Evolutionary conservation across 1,284 basidiomycete genomes (phyloP).

Genomic region (Rhodotorula mucilaginosa): DNA sequence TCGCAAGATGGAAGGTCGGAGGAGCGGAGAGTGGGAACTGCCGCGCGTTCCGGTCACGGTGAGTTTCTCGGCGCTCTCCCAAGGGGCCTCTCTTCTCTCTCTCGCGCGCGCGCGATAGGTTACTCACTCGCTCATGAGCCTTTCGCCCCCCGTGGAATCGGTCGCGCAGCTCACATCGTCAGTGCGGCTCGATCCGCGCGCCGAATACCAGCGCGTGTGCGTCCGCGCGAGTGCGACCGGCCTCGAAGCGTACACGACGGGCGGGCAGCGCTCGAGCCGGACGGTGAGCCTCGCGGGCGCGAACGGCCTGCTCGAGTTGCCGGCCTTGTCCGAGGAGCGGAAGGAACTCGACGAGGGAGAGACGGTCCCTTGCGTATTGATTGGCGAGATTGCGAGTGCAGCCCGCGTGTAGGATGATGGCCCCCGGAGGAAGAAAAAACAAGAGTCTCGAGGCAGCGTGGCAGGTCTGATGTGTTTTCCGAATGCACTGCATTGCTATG

Average conservation of each 20-base stretch:
- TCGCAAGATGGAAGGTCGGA: constrained; percentile 68
- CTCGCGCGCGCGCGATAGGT: no score
- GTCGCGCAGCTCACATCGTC: constrained; percentile 56
- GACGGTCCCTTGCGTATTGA: constrained; percentile 60
- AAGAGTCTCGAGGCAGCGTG: no score
- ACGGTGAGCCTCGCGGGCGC: constrained; percentile 72
- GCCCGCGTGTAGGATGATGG: background rate
- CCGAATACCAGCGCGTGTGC: constrained; percentile 76
- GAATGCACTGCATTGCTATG: background rate
- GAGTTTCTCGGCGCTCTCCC: constrained; percentile 40
- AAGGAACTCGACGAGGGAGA: constrained; percentile 57
- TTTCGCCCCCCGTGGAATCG: background rate
- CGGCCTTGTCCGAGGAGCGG: constrained; percentile 53
- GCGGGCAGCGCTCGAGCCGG: constrained; percentile 77
- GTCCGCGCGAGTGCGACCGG: constrained; percentile 51
- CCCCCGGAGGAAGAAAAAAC: no score
- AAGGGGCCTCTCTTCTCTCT: background rate
- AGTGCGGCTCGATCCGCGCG: constrained; percentile 68
- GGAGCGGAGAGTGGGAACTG: constrained; percentile 58
- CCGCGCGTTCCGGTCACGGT: constrained; percentile 68
- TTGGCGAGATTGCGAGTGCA: constrained; percentile 60
- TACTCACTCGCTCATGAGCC: background rate
- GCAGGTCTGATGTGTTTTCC: no score
- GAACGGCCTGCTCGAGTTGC: constrained; percentile 72
- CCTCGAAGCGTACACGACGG: constrained; percentile 70